Evolutionary conservation across 2,329 filamentous ascomycete genomes (phyloP), one percentile per base, ranked within the genome.

Genomic region (Xylaria hypoxylon): DNA sequence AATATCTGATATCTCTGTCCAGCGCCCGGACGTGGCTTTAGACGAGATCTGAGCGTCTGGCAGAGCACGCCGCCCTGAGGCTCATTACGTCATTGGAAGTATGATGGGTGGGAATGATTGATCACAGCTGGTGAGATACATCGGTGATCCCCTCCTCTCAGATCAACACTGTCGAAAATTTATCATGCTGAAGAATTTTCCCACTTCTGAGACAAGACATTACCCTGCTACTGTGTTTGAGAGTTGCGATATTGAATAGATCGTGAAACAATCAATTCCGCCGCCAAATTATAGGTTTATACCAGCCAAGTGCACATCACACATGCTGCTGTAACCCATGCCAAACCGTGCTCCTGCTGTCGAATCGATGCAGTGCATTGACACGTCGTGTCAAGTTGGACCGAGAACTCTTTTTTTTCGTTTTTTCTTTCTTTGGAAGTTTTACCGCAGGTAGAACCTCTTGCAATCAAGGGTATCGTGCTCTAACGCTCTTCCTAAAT

Each of bases 291-390:
- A 22, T 65, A 62, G 53, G 31, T 13, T 50, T 45, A 55, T 55
- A 50, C 52, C 58, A 51, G 45, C 59, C 58, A 55, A 59, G 58
- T 59, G 31, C 51, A 64, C 35, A 28, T 61, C 40, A 57, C 51
- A 59, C 62, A 57, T 26, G 47, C 59, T 65, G 53, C 61, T 70
- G 59, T 53, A 44, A 48, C 51, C 48, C 42, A 58, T 71, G 64
- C 56, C 69, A 72, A 65, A 62, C 40, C 64, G 68, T 70, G 74
- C 73, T 77, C 74, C 75, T 77, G 74, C 74, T 61, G 70, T 76
- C 72, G 75, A 70, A 74, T 73, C 71, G 74, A 75, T 75, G 75
- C 74, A 76, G 75, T 76, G 74, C 73, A 64, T 57, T 70, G 69
- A 60, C 62, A 69, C 55, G 58, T 42, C 64, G 61, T 71, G 67